Base-by-base conservation (phyloP, 768 basidiomycete species). In the Suillus occidentalis region DNA sequence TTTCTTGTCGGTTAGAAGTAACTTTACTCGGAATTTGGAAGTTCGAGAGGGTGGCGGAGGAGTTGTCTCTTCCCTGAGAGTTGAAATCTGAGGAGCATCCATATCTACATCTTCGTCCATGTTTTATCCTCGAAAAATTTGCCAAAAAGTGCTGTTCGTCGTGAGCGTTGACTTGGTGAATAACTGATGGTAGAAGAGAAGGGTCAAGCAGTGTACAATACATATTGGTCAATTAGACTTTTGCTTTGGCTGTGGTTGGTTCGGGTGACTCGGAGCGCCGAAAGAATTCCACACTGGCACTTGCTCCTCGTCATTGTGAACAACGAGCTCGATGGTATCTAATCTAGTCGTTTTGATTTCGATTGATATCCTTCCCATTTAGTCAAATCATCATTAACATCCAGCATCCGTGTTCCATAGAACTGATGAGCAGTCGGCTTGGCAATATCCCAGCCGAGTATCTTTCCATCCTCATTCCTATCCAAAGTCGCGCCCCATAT, bases 31-130 rank as follows among this genome's bases (percentile, higher is more conserved):
- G 66, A 81, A 75, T 67, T 82, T 83, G 63, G 80, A 69, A 10
- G 72, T 69, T 28, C 76, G 74, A 8, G 70, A 68, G 4, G 88
- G 89, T 18, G 91, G 89, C 18, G 91, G 88, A 58, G 90, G 89
- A n/a, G 84, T 85, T 13, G 84, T 83, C 65, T 92, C 91, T 57
- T 92, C 89, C 40, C 81, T 82, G 40, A 93, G 84, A 36, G 88
- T 93, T 31, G 91, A 93, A 62, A 94, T 93, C 69, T 87, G 87
- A 43, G 92, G 92, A 40, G 91, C 89, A 45, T 92, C 92, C 89
- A 92, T 91, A 50, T 82, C 80, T n/a, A 81, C 70, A 63, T 83
- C 81, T 57, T 81, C 77, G 65, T 80, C 76, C 77, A 80, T 79
- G 63, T 20, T 59, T n/a, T 42, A 59, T 40, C 39, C 9, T 40